Conservation (phyloP, 805 yeast genomes). For the Starmerella cellae region DNA sequence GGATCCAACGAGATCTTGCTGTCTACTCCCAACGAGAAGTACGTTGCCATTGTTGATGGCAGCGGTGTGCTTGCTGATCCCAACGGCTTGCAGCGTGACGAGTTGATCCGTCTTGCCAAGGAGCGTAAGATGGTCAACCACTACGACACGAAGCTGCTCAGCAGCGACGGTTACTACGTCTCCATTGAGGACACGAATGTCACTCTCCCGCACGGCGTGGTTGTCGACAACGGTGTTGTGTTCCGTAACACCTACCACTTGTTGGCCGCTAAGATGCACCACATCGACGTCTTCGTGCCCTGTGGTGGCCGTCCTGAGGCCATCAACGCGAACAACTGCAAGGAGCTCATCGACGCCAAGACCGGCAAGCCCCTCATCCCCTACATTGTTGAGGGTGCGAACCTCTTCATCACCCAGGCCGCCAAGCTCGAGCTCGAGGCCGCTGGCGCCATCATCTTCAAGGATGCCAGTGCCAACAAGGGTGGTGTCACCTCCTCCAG, state of each 20-base stretch:
- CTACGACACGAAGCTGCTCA: constrained; percentile 54
- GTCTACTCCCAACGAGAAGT: constrained; percentile 55
- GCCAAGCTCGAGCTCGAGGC: constrained; percentile 77
- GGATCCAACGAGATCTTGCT: constrained; percentile 90
- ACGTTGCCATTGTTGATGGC: constrained; percentile 86
- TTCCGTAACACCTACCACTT: constrained; percentile 88
- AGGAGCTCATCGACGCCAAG: constrained; percentile 57
- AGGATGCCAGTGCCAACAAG: constrained; percentile 94
- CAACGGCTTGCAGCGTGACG: constrained; percentile 68
- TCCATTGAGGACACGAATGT: constrained; percentile 75
- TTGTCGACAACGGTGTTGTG: constrained; percentile 68
- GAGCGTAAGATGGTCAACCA: constrained; percentile 60
- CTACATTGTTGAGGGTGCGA: constrained; percentile 94
- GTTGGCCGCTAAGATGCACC: constrained; percentile 48
- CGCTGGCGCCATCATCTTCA: constrained; percentile 77
- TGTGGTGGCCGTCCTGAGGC: constrained; percentile 99
- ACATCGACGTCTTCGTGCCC: constrained; percentile 80
- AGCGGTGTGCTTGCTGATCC: constrained; percentile 92
- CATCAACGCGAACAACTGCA: constrained; percentile 73
- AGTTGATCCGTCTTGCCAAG: constrained; percentile 64
- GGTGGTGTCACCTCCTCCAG: constrained; percentile 99
- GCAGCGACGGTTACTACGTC: constrained; percentile 65
- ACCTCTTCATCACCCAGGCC: constrained; percentile 83
- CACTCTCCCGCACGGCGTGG: constrained; percentile 60
- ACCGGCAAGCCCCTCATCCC: constrained; percentile 62